Base-by-base conservation (phyloP, 306 rosid genomes). In the Cucumis hystrix region DNA sequence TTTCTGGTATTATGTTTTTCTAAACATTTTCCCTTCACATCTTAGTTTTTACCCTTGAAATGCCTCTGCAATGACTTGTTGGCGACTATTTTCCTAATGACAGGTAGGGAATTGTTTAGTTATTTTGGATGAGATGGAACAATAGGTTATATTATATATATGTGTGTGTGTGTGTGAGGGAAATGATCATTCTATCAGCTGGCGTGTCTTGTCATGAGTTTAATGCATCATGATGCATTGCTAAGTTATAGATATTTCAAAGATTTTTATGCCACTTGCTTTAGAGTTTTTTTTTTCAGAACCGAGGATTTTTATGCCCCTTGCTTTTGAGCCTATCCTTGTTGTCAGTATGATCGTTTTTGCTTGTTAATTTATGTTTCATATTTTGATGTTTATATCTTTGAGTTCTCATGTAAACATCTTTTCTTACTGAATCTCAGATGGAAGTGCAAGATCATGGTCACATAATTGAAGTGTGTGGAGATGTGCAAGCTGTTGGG, bases 381-480 rank as follows among this genome's bases (percentile, higher is more conserved):
- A 39, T 66, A 43, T 49, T 71, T 47, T 20, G 15, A 17, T 33
- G 35, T 69, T 0, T 17, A 43, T 69, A 2, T 45, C n/a, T 21
- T 35, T 9, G 37, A 43, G 56, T 43, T 45, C 30, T 37, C 15
- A 4, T 14, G 10, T 47, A 49, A 73, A 52, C 62, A 15, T 52
- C 3, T 73, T 73, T 76, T 59, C 56, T 41, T 45, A 5, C 20
- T 12, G 58, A 63, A 41, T 67, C 83, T 78, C 91, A 88, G 91
- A 88, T 88, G 91, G 91, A 85, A 62, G 85, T 30, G 33, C 86
- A 82, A 59, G 86, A 76, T 15, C 76, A 80, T 3, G 83, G 81
- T 30, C 87, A 74, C 79, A 76, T 82, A n/a, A 68, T 88, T 70
- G 91, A 88, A 77, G 89, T 88, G 6, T 21, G 62, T 75, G 87